Percentiles rank a stretch among this genome's conserved stretches.
Conservation (phyloP, 371 early-diverging fungal genomes). For the Rhizopus microsporus region DNA sequence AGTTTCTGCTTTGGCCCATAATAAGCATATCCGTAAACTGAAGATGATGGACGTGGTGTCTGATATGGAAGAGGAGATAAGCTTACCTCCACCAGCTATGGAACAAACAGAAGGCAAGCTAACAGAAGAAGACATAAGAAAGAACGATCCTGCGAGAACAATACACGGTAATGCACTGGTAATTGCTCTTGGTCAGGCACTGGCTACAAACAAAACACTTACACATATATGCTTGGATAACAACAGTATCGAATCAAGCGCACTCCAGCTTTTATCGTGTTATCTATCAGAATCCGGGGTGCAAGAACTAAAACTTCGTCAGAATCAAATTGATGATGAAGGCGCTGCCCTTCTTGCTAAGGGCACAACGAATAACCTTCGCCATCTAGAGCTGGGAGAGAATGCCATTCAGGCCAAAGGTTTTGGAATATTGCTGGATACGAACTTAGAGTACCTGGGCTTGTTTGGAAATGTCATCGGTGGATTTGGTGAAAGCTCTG, state of each 20-base stretch:
- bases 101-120: constrained; percentile 16
- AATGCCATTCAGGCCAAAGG: constrained; percentile 48
- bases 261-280: constrained; percentile 15
- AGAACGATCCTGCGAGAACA: constrained; percentile 24
- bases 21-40: constrained; percentile 36
- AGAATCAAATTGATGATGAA: constrained; percentile 56
- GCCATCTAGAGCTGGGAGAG: constrained; percentile 51
- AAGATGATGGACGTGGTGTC: constrained; percentile 48
- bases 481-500: constrained; percentile 42
- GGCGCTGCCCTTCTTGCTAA: constrained; percentile 43
- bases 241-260: constrained; percentile 48
- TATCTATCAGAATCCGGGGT: constrained; percentile 24
- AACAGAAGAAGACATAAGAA: constrained; percentile 20
- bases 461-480: constrained; percentile 53
- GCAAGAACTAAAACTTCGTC: constrained; percentile 46
- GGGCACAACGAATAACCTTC: constrained; percentile 16
- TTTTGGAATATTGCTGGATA: constrained; percentile 43
- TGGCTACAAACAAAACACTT: constrained; percentile 34
- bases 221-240: constrained; percentile 53
- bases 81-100: constrained; percentile 35
- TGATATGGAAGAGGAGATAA: constrained; percentile 28
- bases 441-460: constrained; percentile 45
- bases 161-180: constrained; percentile 50
- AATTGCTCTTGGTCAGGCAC: constrained; percentile 28
- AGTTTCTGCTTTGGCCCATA: constrained; percentile 35